Evolutionary conservation across 2,329 filamentous ascomycete species (phyloP).

Genomic region (Fusarium sp.): DNA sequence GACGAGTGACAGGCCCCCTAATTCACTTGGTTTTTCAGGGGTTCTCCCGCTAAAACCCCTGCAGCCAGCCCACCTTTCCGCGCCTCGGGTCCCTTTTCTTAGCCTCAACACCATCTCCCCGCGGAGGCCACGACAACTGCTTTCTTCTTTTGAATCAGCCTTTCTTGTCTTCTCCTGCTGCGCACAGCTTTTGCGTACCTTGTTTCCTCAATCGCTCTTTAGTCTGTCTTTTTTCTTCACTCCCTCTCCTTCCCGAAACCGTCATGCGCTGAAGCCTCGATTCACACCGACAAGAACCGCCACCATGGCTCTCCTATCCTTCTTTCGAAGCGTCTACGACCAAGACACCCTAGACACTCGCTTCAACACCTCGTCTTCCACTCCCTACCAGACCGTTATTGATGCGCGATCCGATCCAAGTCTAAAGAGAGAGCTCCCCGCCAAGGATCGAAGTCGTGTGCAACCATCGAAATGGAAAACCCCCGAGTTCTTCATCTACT

Average conservation of each 20-base stretch:
- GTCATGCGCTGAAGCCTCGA: slow-evolving; percentile 45
- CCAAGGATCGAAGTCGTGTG: slow-evolving; percentile 60
- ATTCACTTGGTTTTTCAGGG: slow-evolving; percentile 40
- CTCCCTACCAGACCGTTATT: slow-evolving; percentile 74
- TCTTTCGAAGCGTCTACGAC: slow-evolving; percentile 71
- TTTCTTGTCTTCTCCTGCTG: slow-evolving; percentile 8
- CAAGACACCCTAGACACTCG: slow-evolving; percentile 74
- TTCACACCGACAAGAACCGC: slow-evolving; percentile 28
- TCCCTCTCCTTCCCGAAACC: not conserved
- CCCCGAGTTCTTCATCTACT: slow-evolving; percentile 88
- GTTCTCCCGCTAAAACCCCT: slow-evolving; percentile 37
- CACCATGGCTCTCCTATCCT: slow-evolving; percentile 62
- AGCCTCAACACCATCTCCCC: slow-evolving; percentile 43
- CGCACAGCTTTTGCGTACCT: slow-evolving; percentile 1
- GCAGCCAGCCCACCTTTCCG: slow-evolving; percentile 29
- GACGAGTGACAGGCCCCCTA: slow-evolving; percentile 41
- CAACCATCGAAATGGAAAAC: slow-evolving; percentile 86
- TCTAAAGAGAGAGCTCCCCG: slow-evolving; percentile 49
- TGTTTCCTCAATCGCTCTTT: slow-evolving; percentile 18
- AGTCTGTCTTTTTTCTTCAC: not conserved
- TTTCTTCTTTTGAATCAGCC: slow-evolving; percentile 17
- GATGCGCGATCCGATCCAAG: slow-evolving; percentile 65
- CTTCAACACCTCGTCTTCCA: slow-evolving; percentile 79
- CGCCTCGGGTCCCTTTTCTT: slow-evolving; percentile 44
- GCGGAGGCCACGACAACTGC: slow-evolving; percentile 48